A percentile compares a stretch with the other conserved stretches of the same genome.
These are phyloP conservation scores for Ochetophila trinervis DNA, from an alignment of 306 rosid species.

Conservation along the genomic window DNA sequence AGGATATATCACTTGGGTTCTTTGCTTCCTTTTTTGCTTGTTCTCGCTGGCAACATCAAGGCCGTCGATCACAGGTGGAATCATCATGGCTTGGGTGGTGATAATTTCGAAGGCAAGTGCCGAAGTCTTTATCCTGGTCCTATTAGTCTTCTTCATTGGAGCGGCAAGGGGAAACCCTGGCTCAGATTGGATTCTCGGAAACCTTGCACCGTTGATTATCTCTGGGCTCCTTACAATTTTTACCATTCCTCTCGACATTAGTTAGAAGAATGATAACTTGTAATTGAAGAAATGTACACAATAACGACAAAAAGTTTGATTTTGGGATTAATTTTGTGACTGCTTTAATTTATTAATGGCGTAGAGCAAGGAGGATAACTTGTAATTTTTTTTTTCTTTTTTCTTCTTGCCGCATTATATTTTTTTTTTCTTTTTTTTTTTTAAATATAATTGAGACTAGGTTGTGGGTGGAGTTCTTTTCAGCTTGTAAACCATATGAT, in stretches of 20 bases:
- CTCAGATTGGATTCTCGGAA: conserved; percentile 59
- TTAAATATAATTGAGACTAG: too few relatives aligned
- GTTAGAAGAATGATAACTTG: conserved; percentile 42
- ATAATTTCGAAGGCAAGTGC: conserved; percentile 63
- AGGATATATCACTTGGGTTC: conserved; percentile 66
- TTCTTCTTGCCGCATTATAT: too few relatives aligned
- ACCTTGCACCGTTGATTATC: conserved; percentile 55
- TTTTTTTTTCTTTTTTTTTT: too few relatives aligned
- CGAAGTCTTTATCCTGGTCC: conserved; percentile 64
- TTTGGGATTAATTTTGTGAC: too few relatives aligned
- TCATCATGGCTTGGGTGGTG: conserved; percentile 77
- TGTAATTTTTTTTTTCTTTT: too few relatives aligned
- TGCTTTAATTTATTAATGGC: too few relatives aligned
- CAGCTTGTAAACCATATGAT: too few relatives aligned
- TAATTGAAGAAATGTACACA: too few relatives aligned
- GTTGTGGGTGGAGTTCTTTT: too few relatives aligned
- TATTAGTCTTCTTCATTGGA: conserved; percentile 69
- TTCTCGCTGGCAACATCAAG: conserved; percentile 62
- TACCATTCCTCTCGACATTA: conserved; percentile 47
- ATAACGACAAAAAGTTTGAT: too few relatives aligned
- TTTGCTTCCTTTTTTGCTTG: conserved; percentile 62
- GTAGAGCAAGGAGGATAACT: too few relatives aligned
- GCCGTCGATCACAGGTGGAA: conserved; percentile 71
- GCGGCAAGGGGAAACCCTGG: conserved; percentile 81
- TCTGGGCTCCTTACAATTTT: conserved; percentile 69